Base-by-base conservation (phyloP, 495 filamentous ascomycete species). In the Aspergillus bridgeri region DNA sequence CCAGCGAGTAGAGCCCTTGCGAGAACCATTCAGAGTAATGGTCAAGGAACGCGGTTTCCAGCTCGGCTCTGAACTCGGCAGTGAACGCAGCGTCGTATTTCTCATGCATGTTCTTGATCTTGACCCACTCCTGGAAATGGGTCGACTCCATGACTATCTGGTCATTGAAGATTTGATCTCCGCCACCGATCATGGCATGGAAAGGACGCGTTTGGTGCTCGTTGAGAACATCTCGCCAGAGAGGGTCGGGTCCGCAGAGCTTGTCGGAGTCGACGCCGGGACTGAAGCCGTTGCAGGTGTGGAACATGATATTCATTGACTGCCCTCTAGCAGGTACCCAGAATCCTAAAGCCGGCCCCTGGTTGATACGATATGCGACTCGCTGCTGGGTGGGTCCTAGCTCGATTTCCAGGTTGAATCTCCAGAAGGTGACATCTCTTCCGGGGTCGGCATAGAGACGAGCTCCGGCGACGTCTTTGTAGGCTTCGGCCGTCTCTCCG, bases 271-370 rank as follows among this genome's bases (percentile, higher is more conserved):
- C 83, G 51, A 90, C 89, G 61, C 82, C 88, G 53, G 89, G 67
- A 61, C 89, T 91, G 75, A 98, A 98, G 43, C 95, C 94, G 70
- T 98, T 98, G 79, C 95, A 96, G 68, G 86, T 93, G 78, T 98
- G 83, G 74, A 96, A 98, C 91, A 97, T 96, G 63, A 96, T 90
- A 74, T 98, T 96, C 95, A 98, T 98, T 7, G 88, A 82, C 72
- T 96, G 82, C 21, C 86, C 89, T 51, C 78, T 80, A 51, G 88
- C 89, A 9, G 94, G 94, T 1, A 98, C 91, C 94, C 94, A 98
- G 72, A 98, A 98, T 9, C 86, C 89, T 23, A 92, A 82, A 15
- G 91, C 86, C 6, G 93, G 92, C 5, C 92, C 94, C 58, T 85
- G 81, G 68, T 98, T 98, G 73, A 98, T 96, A 49, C 94, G 86